These are phyloP conservation scores for Kingdonia uniflora DNA, from an alignment of 164 flowering plant genomes.

Conservation along the genomic window DNA sequence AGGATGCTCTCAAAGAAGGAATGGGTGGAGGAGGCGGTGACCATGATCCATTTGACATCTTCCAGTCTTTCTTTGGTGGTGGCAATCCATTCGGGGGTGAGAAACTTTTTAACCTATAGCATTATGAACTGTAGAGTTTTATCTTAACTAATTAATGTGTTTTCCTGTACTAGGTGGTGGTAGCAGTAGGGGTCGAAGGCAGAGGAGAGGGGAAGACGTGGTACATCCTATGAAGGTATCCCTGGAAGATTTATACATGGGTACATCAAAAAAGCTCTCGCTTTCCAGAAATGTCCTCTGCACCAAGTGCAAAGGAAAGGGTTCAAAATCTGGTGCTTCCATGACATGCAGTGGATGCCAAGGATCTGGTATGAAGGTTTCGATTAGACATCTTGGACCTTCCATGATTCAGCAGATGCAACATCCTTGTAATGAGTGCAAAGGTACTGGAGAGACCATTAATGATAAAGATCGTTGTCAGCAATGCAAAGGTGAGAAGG, in stretches of 20 bases:
- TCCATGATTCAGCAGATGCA: conserved; percentile 51
- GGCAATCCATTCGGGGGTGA: conserved; percentile 7
- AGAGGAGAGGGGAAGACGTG: conserved; percentile 3
- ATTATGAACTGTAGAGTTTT: neutral
- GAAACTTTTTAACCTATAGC: neutral
- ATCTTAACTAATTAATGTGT: neutral
- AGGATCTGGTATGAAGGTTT: conserved; percentile 48
- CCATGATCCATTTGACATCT: conserved; percentile 10
- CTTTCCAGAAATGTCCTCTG: conserved; percentile 5
- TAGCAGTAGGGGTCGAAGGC: conserved; percentile 5
- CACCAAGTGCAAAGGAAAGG: conserved; percentile 19
- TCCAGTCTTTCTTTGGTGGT: conserved; percentile 9
- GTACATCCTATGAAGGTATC: conserved; percentile 8
- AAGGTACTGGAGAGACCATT: conserved; percentile 41
- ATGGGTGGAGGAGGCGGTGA: conserved; percentile 10
- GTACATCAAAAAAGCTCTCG: conserved; percentile 1
- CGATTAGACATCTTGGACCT: conserved; percentile 52
- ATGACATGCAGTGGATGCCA: conserved; percentile 42
- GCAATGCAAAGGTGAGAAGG: conserved; percentile 44
- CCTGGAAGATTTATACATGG: conserved; percentile 3
- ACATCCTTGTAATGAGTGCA: conserved; percentile 42
- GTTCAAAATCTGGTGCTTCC: conserved; percentile 53
- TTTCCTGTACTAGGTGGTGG: conserved; percentile 2
- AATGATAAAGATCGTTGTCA: conserved; percentile 41
- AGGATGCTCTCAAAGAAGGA: conserved; percentile 8